A percentile compares a stretch with the other conserved stretches of the same genome.
phyloP scores from a whole-genome alignment of 768 basidiomycete genomes.

The Flagelloscypha sp. region DNA sequence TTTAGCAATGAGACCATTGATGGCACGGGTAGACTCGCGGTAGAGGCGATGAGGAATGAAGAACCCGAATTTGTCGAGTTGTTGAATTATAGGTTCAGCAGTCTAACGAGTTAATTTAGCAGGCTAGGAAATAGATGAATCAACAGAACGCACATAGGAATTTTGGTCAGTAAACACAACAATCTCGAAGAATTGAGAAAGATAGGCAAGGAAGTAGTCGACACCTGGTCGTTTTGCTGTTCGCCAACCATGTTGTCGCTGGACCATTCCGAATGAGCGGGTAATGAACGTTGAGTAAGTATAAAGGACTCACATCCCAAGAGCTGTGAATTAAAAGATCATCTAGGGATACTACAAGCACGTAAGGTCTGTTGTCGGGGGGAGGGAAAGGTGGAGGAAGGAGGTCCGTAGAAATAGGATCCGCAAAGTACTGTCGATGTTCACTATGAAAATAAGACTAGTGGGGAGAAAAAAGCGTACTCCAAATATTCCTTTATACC shows the following conservation, averaged over 20 bases:
- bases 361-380: conserved; percentile 85
- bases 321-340: conserved; percentile 85
- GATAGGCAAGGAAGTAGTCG: conserved; percentile 96
- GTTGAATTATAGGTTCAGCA: conserved; percentile 80
- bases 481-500: conserved; percentile 57
- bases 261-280: conserved; percentile 1
- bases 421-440: conserved; percentile 67
- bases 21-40: conserved; percentile 82
- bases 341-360: conserved; percentile 84
- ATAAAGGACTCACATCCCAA: conserved; percentile 76
- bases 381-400: conserved; percentile 80
- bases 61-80: conserved; percentile 89
- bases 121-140: conserved; percentile 2
- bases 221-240: conserved; percentile 97
- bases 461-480: conserved; percentile 16
- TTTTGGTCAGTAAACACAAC: conserved; percentile 92
- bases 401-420: conserved; percentile 89
- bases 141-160: conserved; percentile 60
- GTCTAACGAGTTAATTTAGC: conserved; percentile 45
- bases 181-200: conserved; percentile 97
- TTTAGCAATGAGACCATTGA: conserved; percentile 84
- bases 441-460: conserved; percentile 1
- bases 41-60: conserved; percentile 86
- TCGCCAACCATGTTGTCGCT: conserved; percentile 93
- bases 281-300: not conserved